These are phyloP conservation scores for Inga leiocalycina DNA, from an alignment of 306 rosid genomes.

Conservation along the genomic window DNA sequence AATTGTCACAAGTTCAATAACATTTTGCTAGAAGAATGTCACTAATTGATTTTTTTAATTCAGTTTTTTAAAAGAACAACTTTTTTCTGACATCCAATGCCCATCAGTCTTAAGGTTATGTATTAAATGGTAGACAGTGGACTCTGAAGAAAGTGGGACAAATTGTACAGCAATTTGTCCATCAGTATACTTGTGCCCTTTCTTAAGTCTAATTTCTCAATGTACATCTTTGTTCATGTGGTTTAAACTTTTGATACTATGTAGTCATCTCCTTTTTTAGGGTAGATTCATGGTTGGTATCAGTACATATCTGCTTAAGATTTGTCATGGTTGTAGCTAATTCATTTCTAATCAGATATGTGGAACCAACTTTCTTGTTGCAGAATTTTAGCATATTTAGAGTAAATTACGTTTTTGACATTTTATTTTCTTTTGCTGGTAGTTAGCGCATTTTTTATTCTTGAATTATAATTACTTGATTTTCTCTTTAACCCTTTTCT, in stretches of 20 bases:
- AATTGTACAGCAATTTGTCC: not conserved
- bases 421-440: not conserved
- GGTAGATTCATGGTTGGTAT: not conserved
- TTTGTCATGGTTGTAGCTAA: not conserved
- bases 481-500: not conserved
- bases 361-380: conserved; percentile 4
- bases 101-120: not conserved
- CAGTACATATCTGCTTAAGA: not conserved
- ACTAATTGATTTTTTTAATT: not conserved
- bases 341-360: not conserved
- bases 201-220: not conserved
- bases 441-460: not conserved
- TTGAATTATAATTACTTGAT: not conserved
- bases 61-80: not conserved
- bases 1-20: not conserved
- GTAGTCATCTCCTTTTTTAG: not conserved
- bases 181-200: not conserved
- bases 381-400: not conserved
- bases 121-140: not conserved
- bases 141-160: not conserved
- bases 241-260: not conserved
- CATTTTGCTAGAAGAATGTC: not conserved
- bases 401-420: not conserved
- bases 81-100: not conserved
- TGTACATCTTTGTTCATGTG: not conserved